Evolutionary conservation across 2,329 filamentous ascomycete species (phyloP), one percentile per base, ranked within the genome.

Genomic region (Bipolaris oryzae): DNA sequence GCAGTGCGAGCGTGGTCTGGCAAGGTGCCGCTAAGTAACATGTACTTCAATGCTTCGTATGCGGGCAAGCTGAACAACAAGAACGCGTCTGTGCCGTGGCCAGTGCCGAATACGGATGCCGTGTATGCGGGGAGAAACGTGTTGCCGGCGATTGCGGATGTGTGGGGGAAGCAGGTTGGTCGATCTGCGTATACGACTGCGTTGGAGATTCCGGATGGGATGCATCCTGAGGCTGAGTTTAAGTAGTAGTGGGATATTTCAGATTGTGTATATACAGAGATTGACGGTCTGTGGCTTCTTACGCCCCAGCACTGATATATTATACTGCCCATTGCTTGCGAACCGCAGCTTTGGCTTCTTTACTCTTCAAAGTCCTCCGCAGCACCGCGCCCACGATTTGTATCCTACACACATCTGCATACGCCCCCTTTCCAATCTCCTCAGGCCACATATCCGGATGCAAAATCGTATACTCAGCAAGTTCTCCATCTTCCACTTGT

Each of bases 11-110:
- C 56, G 15, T 73, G 70, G 70, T 46, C 58, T n/a, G 72, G 66
- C 0, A 62, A 67, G 13, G 62, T 69, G 13, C 60, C 69, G 1
- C 62, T 75, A 6, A 65, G 58, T 20, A 56, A 71, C 6, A 73
- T 72, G 67, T 74, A 63, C 50, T 73, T 70, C 55, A 75, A 75
- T 52, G 55, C 57, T 39, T 69, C 64, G 16, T 75, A 74, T 47
- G 63, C 73, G 2, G 73, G 73, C 0, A 68, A 67, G 38, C 53
- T 74, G 53, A 75, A 67, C 61, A 61, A 70, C 41, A 68, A 68
- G 53, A 65, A 70, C 51, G 63, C 20, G 1, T 67, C 62, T 2
- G 67, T 69, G 3, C 62, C 70, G 1, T 74, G 68, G 66, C 68
- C 68, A 1, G 69, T 72, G 6, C 72, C 71, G 0, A 74, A 72